Conservation (phyloP, 2,329 filamentous ascomycete species). For the Monosporascus ibericus region DNA sequence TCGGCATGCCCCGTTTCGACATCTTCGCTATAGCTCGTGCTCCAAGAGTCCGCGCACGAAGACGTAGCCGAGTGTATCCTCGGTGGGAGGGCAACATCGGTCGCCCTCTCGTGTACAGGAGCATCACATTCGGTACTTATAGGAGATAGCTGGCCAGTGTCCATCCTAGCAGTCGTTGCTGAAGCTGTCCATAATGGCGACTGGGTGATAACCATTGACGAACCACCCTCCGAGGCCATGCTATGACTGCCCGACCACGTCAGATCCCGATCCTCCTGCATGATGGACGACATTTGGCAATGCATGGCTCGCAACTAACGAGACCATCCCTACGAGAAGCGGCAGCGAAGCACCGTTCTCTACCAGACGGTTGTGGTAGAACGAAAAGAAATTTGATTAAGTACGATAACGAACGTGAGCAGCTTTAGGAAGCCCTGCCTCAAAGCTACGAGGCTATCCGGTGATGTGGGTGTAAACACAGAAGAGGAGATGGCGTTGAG, state of each 20-base stretch:
- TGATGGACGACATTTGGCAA: constrained; percentile 31
- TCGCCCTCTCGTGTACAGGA: constrained; percentile 23
- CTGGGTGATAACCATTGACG: constrained; percentile 27
- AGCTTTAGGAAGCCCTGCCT: not conserved
- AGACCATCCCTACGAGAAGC: constrained; percentile 25
- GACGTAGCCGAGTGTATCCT: constrained; percentile 41
- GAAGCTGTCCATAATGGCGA: constrained; percentile 31
- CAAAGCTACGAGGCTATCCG: not conserved
- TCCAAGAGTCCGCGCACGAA: constrained; percentile 41
- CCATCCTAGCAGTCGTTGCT: constrained; percentile 25
- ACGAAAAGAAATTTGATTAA: constrained; percentile 9
- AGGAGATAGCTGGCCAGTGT: constrained; percentile 46
- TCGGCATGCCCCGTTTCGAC: constrained; percentile 30
- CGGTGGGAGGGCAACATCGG: constrained; percentile 34
- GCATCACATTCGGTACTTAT: constrained; percentile 45
- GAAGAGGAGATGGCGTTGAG: not conserved
- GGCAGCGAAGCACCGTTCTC: constrained; percentile 7
- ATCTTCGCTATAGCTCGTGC: constrained; percentile 31
- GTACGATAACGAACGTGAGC: not conserved
- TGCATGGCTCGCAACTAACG: constrained; percentile 43
- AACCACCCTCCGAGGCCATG: constrained; percentile 38
- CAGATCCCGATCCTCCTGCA: constrained; percentile 35
- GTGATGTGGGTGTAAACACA: not conserved
- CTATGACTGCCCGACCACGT: constrained; percentile 41
- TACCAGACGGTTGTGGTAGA: constrained; percentile 1